Evolutionary conservation across 176 grass and related monocot genomes (phyloP).

Genomic region (Zoysia pacifica): DNA sequence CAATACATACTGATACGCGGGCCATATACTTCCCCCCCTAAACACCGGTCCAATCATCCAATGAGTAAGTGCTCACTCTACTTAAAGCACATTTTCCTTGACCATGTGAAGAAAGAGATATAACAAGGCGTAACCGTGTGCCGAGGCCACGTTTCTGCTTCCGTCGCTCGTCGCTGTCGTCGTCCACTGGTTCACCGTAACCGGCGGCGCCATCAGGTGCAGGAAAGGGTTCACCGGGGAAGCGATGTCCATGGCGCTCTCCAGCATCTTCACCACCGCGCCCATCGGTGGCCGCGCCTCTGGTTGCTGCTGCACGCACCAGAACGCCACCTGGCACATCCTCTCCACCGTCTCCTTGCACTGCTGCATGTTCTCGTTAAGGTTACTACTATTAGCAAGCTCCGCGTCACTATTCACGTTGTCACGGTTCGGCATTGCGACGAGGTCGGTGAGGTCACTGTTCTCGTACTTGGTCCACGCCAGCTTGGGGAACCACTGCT

Average conservation of each 20-base stretch:
- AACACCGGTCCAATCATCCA: no score
- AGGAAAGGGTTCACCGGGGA: conserved; percentile 34
- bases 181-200: not conserved
- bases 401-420: not conserved
- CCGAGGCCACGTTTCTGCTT: not conserved
- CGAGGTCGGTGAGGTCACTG: not conserved
- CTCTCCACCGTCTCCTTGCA: conserved; percentile 21
- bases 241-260: conserved; percentile 9
- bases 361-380: not conserved
- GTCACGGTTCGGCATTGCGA: not conserved
- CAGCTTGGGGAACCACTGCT: not conserved
- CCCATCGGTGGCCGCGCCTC: conserved; percentile 36
- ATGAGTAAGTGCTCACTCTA: no score
- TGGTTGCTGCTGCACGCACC: no score
- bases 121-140: no score
- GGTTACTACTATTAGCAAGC: not conserved
- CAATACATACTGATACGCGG: no score
- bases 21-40: no score
- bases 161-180: not conserved
- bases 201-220: not conserved
- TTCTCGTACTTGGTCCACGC: conserved; percentile 21
- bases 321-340: no score
- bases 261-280: conserved; percentile 54
- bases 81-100: no score
- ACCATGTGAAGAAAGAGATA: no score